Evolutionary conservation across 2,329 filamentous ascomycete species (phyloP), one percentile per base, ranked within the genome.

Genomic region (Beauveria brongniartii): DNA sequence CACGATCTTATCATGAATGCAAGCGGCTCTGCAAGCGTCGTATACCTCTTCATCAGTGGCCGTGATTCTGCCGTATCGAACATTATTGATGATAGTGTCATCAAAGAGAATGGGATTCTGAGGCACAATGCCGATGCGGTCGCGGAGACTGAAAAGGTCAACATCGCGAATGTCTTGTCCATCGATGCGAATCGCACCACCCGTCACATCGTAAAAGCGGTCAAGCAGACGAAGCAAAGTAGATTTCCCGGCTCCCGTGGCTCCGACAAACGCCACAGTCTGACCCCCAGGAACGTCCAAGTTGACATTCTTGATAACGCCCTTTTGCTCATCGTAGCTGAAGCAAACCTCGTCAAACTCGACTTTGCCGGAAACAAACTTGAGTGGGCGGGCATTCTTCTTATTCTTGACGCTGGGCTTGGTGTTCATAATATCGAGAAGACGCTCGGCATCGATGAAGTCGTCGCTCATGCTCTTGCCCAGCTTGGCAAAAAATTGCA

Each of bases 401-500:
- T 78, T 80, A 68, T 79, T 84, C 56, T 79, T 70, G 20, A 86
- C 75, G 0, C 77, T 80, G n/a, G 82, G 78, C 62, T 84, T 79
- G 22, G 78, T 82, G 64, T 77, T 76, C 81, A 85, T 83, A 51
- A 86, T 77, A 61, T 82, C 80, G 18, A 85, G 71, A 26, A 86
- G 74, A 26, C 80, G 77, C 68, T 86, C 81, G 6, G 82, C 82
- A 61, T 84, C 77, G 50, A 85, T 81, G 41, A 86, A 75, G 61
- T 83, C 78, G 63, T 79, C 77, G 61, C 81, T 82, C 63, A 86
- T 78, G 54, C 72, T 80, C 67, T 81, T 82, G 7, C 83, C 82
- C 30, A 85, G 72, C 20, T 75, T 74, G 7, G 82, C 80, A 68
- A 91, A 90, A 71, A 89, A 90, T 65, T 86, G 86, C 58, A 91